Evolutionary conservation across 495 filamentous ascomycete species (phyloP).

Genomic region (Annulohypoxylon nitens): DNA sequence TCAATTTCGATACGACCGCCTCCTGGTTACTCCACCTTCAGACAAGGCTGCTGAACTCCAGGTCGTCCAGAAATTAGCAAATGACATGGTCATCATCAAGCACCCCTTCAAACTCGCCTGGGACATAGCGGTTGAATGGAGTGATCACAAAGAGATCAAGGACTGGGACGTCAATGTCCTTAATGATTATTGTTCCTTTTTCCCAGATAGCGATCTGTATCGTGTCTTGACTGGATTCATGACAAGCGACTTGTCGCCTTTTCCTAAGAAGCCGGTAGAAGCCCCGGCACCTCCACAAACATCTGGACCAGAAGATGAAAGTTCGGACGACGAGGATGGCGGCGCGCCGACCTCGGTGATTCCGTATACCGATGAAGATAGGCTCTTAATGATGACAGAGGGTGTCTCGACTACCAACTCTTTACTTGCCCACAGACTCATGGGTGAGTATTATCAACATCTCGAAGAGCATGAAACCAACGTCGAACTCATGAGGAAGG

Average conservation of each 20-base stretch:
- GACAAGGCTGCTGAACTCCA: slow-evolving; percentile 76
- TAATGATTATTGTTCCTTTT: slow-evolving; percentile 82
- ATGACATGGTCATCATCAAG: slow-evolving; percentile 95
- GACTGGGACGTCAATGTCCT: slow-evolving; percentile 82
- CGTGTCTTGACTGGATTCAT: slow-evolving; percentile 86
- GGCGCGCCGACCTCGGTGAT: slow-evolving; percentile 62
- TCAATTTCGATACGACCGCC: slow-evolving; percentile 80
- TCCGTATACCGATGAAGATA: slow-evolving; percentile 74
- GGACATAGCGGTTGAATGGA: slow-evolving; percentile 91
- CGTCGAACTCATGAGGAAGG: slow-evolving; percentile 82
- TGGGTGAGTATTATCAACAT: slow-evolving; percentile 85
- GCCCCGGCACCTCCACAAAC: slow-evolving; percentile 34
- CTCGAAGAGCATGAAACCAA: slow-evolving; percentile 89
- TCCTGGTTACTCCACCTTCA: slow-evolving; percentile 73
- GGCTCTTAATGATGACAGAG: slow-evolving; percentile 84
- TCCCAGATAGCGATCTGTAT: slow-evolving; percentile 83
- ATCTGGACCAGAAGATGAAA: slow-evolving; percentile 52
- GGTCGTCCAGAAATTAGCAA: slow-evolving; percentile 78
- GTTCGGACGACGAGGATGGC: slow-evolving; percentile 67
- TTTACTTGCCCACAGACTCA: slow-evolving; percentile 83
- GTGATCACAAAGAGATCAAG: slow-evolving; percentile 76
- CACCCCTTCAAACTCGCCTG: slow-evolving; percentile 92
- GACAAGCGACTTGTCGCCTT: slow-evolving; percentile 86
- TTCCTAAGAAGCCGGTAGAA: slow-evolving; percentile 62
- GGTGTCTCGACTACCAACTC: slow-evolving; percentile 82